These are phyloP conservation scores for Phytophthora meadii DNA, from an alignment of 352 stramenopile species.

Conservation along the genomic window DNA sequence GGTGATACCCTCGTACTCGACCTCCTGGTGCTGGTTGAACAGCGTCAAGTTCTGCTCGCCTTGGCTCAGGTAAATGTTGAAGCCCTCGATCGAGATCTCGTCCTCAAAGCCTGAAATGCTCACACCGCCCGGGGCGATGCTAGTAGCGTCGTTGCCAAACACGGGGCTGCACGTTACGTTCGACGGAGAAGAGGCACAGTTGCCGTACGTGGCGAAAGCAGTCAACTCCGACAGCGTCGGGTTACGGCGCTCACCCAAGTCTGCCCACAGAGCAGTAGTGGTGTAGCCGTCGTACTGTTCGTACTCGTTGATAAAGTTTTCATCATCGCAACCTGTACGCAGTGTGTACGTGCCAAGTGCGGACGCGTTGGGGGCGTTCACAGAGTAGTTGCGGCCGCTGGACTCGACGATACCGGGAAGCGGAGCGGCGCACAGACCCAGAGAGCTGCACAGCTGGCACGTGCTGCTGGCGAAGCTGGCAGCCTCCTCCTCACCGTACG, in stretches of 20 bases:
- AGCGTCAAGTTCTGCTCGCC: constrained; percentile 70
- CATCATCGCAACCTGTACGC: constrained; percentile 62
- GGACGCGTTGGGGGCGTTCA: constrained; percentile 27
- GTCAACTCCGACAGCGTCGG: constrained; percentile 56
- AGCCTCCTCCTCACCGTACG: constrained; percentile 46
- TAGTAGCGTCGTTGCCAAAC: constrained; percentile 59
- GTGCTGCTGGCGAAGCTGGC: constrained; percentile 38
- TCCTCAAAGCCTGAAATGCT: constrained; percentile 57
- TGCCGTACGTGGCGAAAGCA: constrained; percentile 58
- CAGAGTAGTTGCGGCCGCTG: constrained; percentile 61
- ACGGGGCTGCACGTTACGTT: constrained; percentile 72
- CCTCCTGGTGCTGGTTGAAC: constrained; percentile 47
- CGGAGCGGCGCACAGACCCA: constrained; percentile 61
- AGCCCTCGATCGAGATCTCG: constrained; percentile 42
- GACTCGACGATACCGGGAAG: constrained; percentile 61
- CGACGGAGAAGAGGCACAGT: constrained; percentile 48
- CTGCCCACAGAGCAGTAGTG: constrained; percentile 47
- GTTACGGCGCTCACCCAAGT: constrained; percentile 51
- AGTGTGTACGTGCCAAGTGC: constrained; percentile 50
- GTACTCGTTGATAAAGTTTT: constrained; percentile 63
- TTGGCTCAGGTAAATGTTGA: constrained; percentile 61
- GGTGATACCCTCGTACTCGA: constrained; percentile 55
- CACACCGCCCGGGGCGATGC: constrained; percentile 50
- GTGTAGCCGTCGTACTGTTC: constrained; percentile 57
- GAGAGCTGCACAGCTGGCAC: constrained; percentile 45